Evolutionary conservation across 306 rosid species (phyloP).

Genomic region (Canavalia gladiata): DNA sequence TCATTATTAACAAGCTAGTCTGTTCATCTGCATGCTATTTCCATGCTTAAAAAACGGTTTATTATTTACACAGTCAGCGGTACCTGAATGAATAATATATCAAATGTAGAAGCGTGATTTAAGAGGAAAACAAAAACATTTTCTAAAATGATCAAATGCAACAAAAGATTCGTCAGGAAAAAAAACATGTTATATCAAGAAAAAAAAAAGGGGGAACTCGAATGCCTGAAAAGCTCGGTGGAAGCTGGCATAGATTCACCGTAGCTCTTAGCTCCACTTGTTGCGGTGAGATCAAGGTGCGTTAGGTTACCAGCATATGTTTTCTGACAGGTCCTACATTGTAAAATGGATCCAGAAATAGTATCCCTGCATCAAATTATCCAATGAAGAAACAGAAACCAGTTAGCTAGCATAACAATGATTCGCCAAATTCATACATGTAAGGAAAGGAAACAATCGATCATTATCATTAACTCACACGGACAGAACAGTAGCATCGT

Average conservation of each 20-base stretch:
- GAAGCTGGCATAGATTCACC: slow-evolving; percentile 75
- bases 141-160: slow-evolving; percentile 1
- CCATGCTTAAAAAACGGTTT: background rate
- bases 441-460: background rate
- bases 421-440: background rate
- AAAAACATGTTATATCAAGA: background rate
- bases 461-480: slow-evolving; percentile 56
- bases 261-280: slow-evolving; percentile 67
- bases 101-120: background rate
- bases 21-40: background rate
- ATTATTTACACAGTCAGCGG: background rate
- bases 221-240: slow-evolving; percentile 88
- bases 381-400: slow-evolving; percentile 40
- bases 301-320: slow-evolving; percentile 69
- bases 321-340: slow-evolving; percentile 84
- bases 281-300: slow-evolving; percentile 71
- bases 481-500: slow-evolving; percentile 56
- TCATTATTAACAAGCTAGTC: background rate
- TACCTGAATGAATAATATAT: slow-evolving; percentile 10
- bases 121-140: background rate
- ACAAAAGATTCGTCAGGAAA: background rate
- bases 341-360: slow-evolving; percentile 63
- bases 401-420: background rate
- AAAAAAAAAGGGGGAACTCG: slow-evolving; percentile 4
- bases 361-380: slow-evolving; percentile 62